phyloP scores from a whole-genome alignment of 805 yeast genomes.

The Starmerella roubikii region DNA sequence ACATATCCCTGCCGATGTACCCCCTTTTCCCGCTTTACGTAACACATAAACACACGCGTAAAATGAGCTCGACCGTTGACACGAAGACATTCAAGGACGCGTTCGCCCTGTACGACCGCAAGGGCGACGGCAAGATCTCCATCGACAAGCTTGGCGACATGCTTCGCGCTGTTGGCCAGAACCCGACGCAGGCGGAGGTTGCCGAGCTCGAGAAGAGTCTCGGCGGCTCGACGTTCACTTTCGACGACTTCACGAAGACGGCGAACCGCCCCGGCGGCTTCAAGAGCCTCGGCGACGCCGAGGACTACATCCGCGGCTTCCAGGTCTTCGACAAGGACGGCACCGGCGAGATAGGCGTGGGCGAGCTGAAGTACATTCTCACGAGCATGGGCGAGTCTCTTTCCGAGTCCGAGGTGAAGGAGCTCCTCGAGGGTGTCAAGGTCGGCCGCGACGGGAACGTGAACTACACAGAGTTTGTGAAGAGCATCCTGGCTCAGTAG shows the following conservation, averaged over 20 bases:
- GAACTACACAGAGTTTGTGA: constrained; percentile 84
- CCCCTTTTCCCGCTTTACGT: neutral
- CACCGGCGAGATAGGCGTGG: constrained; percentile 93
- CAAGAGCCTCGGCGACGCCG: constrained; percentile 76
- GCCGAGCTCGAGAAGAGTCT: constrained; percentile 38
- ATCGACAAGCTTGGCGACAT: constrained; percentile 78
- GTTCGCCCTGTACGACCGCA: constrained; percentile 89
- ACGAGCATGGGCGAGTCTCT: constrained; percentile 94
- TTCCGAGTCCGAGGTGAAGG: constrained; percentile 84
- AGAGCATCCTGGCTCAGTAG: constrained; percentile 80
- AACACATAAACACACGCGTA: no score
- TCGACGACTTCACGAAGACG: constrained; percentile 60
- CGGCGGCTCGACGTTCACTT: constrained; percentile 37
- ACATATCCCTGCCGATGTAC: no score
- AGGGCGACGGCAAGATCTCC: constrained; percentile 86
- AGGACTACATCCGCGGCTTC: constrained; percentile 88
- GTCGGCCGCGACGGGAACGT: constrained; percentile 89
- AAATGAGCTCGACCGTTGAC: constrained; percentile 20
- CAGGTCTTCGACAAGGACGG: constrained; percentile 95
- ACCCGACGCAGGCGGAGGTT: constrained; percentile 88
- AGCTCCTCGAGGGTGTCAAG: constrained; percentile 85
- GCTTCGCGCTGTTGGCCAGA: constrained; percentile 93
- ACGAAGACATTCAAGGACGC: constrained; percentile 66
- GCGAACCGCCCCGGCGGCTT: constrained; percentile 69
- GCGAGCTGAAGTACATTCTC: constrained; percentile 86